Evolutionary conservation across 805 yeast species (phyloP), one percentile per base, ranked within the genome.

Genomic region (Metschnikowia borealis): DNA sequence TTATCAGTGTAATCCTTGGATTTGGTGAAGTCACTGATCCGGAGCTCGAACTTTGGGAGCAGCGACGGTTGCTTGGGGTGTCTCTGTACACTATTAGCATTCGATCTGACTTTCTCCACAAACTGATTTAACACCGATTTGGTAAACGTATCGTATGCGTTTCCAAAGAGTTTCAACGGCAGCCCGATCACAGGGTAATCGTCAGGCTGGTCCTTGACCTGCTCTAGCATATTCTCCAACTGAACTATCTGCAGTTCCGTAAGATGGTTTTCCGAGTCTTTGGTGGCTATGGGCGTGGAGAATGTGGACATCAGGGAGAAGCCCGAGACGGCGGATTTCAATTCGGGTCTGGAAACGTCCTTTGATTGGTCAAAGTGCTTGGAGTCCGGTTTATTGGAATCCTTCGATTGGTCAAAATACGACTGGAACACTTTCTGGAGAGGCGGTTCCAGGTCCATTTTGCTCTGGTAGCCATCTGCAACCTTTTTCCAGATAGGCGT

Each of bases 91-190:
- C 53, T 55, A 40, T 49, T 52, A 35, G 56, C 57, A 14, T 51
- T 54, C 14, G 54, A 52, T 6, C 59, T 51, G 35, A 57, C 60
- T 21, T 55, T 53, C 15, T 57, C 59, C 35, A 57, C 59, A 33
- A 57, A 52, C 32, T 47, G 49, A n/a, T 49, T 48, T 42, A 57
- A 54, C 8, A 56, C 45, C 4, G 58, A 71, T 46, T 70, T 69
- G 10, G 78, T 73, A 48, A 63, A 73, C 0, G 78, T 73, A 54
- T 73, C 70, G 53, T 73, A 73, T 33, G 70, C 63, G 44, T 62
- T 65, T 6, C 68, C 66, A 51, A 69, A 73, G 14, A 73, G 58
- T 51, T 73, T 73, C 41, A 73, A 62, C 1, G 78, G 78, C n/a
- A 75, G 70, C 14, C 65, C 74, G 8, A 38, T 39, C 36, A 53